phyloP scores from a whole-genome alignment of 345 rosid species.

The Sonneratia alba region DNA sequence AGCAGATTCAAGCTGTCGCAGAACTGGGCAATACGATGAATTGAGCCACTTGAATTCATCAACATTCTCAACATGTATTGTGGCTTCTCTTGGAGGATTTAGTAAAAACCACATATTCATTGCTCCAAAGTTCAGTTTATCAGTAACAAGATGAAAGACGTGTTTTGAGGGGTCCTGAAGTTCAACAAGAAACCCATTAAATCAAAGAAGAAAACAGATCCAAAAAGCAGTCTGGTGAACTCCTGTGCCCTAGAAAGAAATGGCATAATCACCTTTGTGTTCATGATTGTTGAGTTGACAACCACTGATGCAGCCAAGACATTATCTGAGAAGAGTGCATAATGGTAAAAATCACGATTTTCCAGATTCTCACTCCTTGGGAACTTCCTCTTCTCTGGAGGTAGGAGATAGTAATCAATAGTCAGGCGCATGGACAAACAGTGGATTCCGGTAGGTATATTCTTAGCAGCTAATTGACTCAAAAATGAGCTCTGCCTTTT shows the following conservation, averaged over 20 bases:
- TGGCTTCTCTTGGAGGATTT: slow-evolving; percentile 88
- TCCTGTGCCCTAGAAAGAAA: not conserved
- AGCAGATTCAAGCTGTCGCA: slow-evolving; percentile 85
- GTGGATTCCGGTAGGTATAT: slow-evolving; percentile 90
- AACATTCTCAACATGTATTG: slow-evolving; percentile 92
- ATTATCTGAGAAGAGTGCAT: slow-evolving; percentile 97
- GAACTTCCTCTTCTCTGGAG: slow-evolving; percentile 81
- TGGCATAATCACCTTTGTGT: slow-evolving; percentile 63
- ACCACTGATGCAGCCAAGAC: slow-evolving; percentile 99
- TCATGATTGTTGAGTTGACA: slow-evolving; percentile 84
- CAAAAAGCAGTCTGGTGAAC: not conserved
- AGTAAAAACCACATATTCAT: slow-evolving; percentile 98
- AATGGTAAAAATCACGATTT: slow-evolving; percentile 77
- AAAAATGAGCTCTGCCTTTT: slow-evolving; percentile 97
- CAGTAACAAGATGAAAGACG: slow-evolving; percentile 91
- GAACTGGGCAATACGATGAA: slow-evolving; percentile 91
- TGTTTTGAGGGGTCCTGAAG: slow-evolving; percentile 90
- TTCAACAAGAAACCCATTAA: not conserved
- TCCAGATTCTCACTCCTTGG: slow-evolving; percentile 80
- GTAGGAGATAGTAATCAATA: slow-evolving; percentile 80
- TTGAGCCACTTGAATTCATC: slow-evolving; percentile 98
- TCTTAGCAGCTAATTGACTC: slow-evolving; percentile 97
- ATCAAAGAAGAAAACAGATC: not conserved
- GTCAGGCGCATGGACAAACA: slow-evolving; percentile 95
- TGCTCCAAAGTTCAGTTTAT: slow-evolving; percentile 90